Conservation (phyloP, 331 rosid species). For the Malus hybrid region DNA sequence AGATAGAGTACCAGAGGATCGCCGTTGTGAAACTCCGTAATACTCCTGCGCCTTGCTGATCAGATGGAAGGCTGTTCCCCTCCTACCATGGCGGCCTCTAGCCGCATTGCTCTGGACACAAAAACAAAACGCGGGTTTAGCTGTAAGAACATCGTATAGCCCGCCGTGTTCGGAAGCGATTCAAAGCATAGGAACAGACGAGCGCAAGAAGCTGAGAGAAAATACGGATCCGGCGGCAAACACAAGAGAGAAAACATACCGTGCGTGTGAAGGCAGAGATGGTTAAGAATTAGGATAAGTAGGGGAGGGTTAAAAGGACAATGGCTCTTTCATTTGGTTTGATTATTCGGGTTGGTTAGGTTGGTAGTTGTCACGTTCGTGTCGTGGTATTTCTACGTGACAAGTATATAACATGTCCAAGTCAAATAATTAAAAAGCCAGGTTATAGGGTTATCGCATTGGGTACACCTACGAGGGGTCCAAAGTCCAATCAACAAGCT, state of each 20-base stretch:
- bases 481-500: neutral
- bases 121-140: neutral
- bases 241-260: constrained; percentile 26
- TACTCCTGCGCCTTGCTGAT: neutral
- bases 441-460: neutral
- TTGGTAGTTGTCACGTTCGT: constrained; percentile 70
- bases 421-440: neutral
- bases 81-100: constrained; percentile 2
- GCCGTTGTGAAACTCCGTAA: too few relatives aligned
- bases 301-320: constrained; percentile 19
- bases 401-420: neutral
- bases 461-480: neutral
- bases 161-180: constrained; percentile 26
- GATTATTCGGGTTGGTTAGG: constrained; percentile 54
- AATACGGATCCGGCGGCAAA: constrained; percentile 25
- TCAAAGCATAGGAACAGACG: constrained; percentile 12
- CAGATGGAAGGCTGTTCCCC: neutral
- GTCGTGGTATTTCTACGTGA: constrained; percentile 33
- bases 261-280: constrained; percentile 8
- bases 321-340: constrained; percentile 38
- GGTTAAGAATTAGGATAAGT: constrained; percentile 1
- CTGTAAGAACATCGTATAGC: constrained; percentile 24
- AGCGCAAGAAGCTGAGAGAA: neutral
- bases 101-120: neutral
- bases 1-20: too few relatives aligned